A percentile compares a stretch with the other conserved stretches of the same genome.
Evolutionary conservation across 2,329 filamentous ascomycete genomes (phyloP).

Genomic region (Sarocladium strictum): DNA sequence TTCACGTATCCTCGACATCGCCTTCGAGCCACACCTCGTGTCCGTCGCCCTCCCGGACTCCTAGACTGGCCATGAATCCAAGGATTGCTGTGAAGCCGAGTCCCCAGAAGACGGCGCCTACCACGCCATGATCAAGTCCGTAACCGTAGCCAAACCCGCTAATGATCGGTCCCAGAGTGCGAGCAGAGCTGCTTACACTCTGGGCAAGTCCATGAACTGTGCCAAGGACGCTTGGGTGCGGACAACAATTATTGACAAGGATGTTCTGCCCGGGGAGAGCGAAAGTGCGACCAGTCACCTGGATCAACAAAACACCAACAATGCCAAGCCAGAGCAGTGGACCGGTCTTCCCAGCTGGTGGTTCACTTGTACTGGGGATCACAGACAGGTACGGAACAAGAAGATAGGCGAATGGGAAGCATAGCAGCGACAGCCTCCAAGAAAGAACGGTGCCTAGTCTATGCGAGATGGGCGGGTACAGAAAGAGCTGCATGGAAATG

Average conservation of each 20-base stretch:
- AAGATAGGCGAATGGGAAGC: constrained; percentile 66
- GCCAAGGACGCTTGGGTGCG: constrained; percentile 40
- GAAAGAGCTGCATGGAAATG: constrained; percentile 53
- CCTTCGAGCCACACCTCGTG: constrained; percentile 61
- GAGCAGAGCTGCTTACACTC: constrained; percentile 50
- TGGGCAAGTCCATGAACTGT: constrained; percentile 48
- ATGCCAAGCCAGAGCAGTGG: constrained; percentile 59
- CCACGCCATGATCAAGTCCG: constrained; percentile 49
- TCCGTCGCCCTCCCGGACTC: constrained; percentile 55
- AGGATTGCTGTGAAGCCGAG: constrained; percentile 43
- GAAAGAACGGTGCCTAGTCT: constrained; percentile 62
- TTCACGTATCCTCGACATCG: constrained; percentile 26
- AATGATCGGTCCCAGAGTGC: constrained; percentile 54
- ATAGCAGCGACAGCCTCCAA: constrained; percentile 61
- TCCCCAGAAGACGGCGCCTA: constrained; percentile 55
- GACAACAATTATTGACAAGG: constrained; percentile 41
- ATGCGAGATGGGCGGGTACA: constrained; percentile 63
- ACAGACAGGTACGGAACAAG: constrained; percentile 66
- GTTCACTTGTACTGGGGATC: constrained; percentile 48
- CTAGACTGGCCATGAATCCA: constrained; percentile 44
- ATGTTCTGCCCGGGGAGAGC: constrained; percentile 40
- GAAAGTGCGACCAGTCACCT: constrained; percentile 64
- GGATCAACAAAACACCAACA: constrained; percentile 53
- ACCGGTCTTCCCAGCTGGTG: constrained; percentile 48
- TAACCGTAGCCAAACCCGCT: constrained; percentile 56